Base-by-base conservation (phyloP, 441 rosid genomes). In the Breynia disticha region DNA sequence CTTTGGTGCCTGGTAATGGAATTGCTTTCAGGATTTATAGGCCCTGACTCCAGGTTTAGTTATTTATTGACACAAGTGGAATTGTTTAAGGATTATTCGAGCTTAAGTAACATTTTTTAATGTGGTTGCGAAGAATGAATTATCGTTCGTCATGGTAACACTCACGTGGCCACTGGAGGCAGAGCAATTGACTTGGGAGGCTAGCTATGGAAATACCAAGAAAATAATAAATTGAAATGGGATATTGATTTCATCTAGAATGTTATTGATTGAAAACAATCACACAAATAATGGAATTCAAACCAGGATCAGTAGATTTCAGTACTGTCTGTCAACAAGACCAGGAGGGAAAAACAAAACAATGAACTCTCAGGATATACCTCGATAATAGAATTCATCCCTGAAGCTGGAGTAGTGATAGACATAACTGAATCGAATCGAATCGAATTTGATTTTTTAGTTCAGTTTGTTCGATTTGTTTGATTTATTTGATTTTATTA, bases 311-410 rank as follows among this genome's bases (percentile, higher is more conserved):
- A 24, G 32, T 24, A 24, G 43, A 39, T 39, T 39, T 39, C 2
- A 37, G 41, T 5, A 6, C 43, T 39, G 9, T 39, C 15, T 39
- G 4, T 10, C 12, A 39, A 39, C 12, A 14, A 39, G 43, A 39
- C 43, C 32, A 24, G 11, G 17, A 17, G 1, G 5, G 1, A 17
- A 44, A 17, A 1, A 44, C n/a, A 46, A 9, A 46, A 46, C 0
- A n/a, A 19, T 11, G 16, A 15, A 46, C 49, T 46, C 16, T n/a
- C 18, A 13, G 69, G 59, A 35, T 61, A 72, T 4, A 60, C 71
- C 49, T 66, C 68, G 46, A 67, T 55, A 1, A 61, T 22, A 16
- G 70, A 45, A n/a, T 54, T 56, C 9, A 64, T 28, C 16, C 63
- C 72, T 38, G 21, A 18, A 12, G 50, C 39, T 7, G 57, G 35